Percentiles rank a stretch among this genome's conserved stretches.
phyloP scores from a whole-genome alignment of 1,284 basidiomycete species.

The Earliella scabrosa region DNA sequence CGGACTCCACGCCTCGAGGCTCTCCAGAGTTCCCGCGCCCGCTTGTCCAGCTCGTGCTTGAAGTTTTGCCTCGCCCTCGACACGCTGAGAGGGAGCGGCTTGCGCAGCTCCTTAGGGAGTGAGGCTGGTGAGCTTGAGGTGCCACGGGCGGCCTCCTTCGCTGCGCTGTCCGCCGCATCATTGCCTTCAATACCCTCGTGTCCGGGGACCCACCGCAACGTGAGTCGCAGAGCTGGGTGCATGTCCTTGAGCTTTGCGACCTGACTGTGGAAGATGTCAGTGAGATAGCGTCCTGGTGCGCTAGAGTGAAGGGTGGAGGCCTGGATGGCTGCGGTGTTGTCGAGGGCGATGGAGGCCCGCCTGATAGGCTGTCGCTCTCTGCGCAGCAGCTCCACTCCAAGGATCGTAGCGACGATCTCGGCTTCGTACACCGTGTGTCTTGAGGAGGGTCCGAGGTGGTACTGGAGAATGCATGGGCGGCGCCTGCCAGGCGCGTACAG shows the following conservation, averaged over 20 bases:
- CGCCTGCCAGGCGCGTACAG: constrained; percentile 1
- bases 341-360: constrained; percentile 9
- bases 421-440: constrained; percentile 39
- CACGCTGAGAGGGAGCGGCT: constrained; percentile 15
- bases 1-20: background rate
- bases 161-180: constrained; percentile 22
- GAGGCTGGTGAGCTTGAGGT: background rate
- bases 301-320: constrained; percentile 1
- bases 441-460: constrained; percentile 26
- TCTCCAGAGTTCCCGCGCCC: constrained; percentile 8
- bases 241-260: background rate
- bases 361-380: background rate
- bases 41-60: background rate
- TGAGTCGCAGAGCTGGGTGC: constrained; percentile 11
- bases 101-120: constrained; percentile 15
- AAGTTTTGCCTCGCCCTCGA: constrained; percentile 9
- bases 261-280: constrained; percentile 12
- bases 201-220: constrained; percentile 22
- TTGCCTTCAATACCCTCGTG: constrained; percentile 26
- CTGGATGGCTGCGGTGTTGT: constrained; percentile 15
- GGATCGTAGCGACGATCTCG: constrained; percentile 31
- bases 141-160: constrained; percentile 23
- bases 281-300: constrained; percentile 14
- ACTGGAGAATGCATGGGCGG: constrained; percentile 8
- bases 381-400: constrained; percentile 10